Evolutionary conservation across 768 basidiomycete species (phyloP).

Genomic region (Amanita phalloides): DNA sequence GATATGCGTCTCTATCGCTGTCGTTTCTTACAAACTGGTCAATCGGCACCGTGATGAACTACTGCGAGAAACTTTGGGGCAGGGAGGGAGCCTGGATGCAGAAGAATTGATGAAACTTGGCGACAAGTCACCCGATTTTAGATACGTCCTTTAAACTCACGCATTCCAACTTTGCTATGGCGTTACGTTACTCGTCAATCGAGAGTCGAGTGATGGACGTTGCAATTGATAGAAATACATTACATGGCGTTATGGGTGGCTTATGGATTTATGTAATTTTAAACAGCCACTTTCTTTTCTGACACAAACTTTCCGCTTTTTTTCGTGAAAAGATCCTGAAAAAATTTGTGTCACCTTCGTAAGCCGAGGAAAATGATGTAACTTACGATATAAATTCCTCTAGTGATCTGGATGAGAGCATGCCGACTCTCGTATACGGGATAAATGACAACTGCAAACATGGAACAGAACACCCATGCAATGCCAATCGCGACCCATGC

Average conservation of each 20-base stretch:
- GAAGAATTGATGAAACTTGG: conserved; percentile 35
- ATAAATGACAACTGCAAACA: conserved; percentile 69
- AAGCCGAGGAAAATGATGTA: not conserved
- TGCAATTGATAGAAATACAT: not conserved
- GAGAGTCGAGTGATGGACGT: too few relatives aligned
- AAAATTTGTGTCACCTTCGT: not conserved
- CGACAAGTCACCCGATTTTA: conserved; percentile 53
- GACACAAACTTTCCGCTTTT: conserved; percentile 21
- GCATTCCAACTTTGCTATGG: too few relatives aligned
- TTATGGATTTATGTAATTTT: not conserved
- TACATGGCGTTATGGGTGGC: too few relatives aligned
- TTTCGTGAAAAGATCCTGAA: conserved; percentile 22
- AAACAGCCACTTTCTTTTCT: not conserved
- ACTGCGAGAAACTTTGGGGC: conserved; percentile 16
- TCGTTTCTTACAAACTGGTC: conserved; percentile 41
- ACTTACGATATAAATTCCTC: conserved; percentile 56
- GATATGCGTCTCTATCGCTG: conserved; percentile 35
- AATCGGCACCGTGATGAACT: conserved; percentile 40
- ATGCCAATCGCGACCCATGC: conserved; percentile 81
- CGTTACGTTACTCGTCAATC: too few relatives aligned
- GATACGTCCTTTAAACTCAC: conserved; percentile 30
- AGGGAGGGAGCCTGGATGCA: conserved; percentile 22
- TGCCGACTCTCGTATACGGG: conserved; percentile 78
- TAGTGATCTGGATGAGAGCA: conserved; percentile 47
- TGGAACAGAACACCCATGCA: conserved; percentile 74